Percentiles rank a stretch among this genome's conserved stretches.
phyloP scores from a whole-genome alignment of 257 asterid species.

The Coffea eugenioides region DNA sequence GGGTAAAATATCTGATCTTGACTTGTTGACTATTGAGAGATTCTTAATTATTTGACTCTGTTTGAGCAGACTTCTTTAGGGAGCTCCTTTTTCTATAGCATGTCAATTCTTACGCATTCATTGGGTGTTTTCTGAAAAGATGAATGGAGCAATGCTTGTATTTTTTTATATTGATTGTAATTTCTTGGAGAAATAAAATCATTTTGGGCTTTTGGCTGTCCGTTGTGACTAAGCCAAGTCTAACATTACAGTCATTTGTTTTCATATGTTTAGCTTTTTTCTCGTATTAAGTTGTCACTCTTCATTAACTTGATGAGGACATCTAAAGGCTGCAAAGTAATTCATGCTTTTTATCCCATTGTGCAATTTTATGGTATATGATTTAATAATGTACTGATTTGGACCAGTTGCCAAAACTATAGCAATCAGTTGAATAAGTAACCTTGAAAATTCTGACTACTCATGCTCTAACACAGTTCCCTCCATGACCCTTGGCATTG shows the following conservation, averaged over 20 bases:
- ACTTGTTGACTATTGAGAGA: neutral
- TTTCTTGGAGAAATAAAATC: neutral
- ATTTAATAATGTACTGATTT: neutral
- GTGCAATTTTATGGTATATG: neutral
- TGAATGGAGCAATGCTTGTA: neutral
- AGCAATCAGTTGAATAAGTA: neutral
- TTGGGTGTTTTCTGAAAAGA: neutral
- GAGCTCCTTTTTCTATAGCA: neutral
- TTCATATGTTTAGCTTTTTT: neutral
- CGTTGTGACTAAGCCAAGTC: neutral
- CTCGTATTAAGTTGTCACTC: neutral
- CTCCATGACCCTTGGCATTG: neutral
- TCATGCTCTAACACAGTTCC: neutral
- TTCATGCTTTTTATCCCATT: neutral
- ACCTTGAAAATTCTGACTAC: neutral
- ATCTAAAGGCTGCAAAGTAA: neutral
- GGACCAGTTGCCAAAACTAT: neutral
- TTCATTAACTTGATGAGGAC: neutral
- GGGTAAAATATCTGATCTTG: conserved; percentile 44
- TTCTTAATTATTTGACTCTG: neutral
- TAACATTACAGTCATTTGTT: neutral
- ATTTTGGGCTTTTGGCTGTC: too few relatives aligned
- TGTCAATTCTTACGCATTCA: neutral
- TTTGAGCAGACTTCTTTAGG: neutral
- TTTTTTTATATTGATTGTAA: neutral